Percentiles rank a stretch among this genome's conserved stretches.
Conservation (phyloP, 2,329 filamentous ascomycete species). For the Didymella arachidicola region DNA sequence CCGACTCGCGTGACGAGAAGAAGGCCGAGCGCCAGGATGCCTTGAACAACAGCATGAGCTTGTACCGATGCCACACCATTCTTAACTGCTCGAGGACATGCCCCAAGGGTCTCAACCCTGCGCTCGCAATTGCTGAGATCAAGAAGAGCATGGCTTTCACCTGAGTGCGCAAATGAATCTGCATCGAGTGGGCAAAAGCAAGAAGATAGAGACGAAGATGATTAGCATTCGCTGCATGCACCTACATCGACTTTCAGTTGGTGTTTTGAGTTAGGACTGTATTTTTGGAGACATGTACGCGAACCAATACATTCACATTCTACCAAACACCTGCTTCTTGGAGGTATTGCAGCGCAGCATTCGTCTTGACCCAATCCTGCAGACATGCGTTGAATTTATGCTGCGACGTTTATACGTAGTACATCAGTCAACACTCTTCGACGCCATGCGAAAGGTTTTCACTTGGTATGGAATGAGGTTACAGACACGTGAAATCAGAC, state of each 20-base stretch:
- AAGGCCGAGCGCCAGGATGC: conserved; percentile 86
- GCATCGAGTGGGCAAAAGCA: background rate
- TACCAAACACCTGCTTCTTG: background rate
- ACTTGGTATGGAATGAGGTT: background rate
- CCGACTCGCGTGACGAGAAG: conserved; percentile 91
- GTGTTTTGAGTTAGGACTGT: conserved; percentile 27
- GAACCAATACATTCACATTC: conserved; percentile 28
- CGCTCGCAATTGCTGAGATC: conserved; percentile 93
- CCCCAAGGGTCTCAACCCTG: conserved; percentile 97
- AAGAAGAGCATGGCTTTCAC: conserved; percentile 90
- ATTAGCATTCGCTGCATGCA: conserved; percentile 26
- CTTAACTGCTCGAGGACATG: conserved; percentile 98
- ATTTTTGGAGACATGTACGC: conserved; percentile 32
- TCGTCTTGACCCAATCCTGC: background rate
- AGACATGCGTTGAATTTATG: background rate
- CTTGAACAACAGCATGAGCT: conserved; percentile 97
- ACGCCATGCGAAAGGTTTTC: background rate
- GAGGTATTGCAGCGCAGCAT: background rate
- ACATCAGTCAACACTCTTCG: background rate
- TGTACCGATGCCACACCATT: conserved; percentile 99
- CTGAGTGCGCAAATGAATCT: conserved; percentile 22
- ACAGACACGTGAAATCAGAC: background rate
- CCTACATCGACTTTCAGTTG: conserved; percentile 20
- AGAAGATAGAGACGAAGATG: background rate
- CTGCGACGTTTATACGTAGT: background rate